Evolutionary conservation across 768 basidiomycete genomes (phyloP).

Genomic region (Dendrothele bispora): DNA sequence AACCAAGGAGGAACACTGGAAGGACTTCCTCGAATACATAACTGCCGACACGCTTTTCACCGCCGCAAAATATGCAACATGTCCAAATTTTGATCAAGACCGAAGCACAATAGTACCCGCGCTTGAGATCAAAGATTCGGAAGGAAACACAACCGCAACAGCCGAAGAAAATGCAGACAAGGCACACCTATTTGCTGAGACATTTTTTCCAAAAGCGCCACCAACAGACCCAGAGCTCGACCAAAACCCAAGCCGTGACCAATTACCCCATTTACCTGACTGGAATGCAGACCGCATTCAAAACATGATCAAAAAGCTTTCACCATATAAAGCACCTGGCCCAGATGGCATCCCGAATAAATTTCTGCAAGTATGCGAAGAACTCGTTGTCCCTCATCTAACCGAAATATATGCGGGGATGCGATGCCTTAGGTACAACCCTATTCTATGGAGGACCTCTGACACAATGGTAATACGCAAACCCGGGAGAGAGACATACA

Average conservation of each 20-base stretch:
- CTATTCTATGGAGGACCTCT: neutral
- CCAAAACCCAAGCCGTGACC: slow-evolving; percentile 11
- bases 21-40: slow-evolving; percentile 17
- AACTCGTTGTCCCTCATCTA: neutral
- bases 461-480: neutral
- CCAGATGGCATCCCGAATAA: slow-evolving; percentile 4
- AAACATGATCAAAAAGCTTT: slow-evolving; percentile 13
- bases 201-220: neutral
- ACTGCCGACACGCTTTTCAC: slow-evolving; percentile 16
- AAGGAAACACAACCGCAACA: too few species aligned
- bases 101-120: neutral
- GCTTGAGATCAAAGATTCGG: neutral
- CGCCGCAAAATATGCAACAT: slow-evolving; percentile 3
- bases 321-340: slow-evolving; percentile 21
- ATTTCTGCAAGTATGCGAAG: slow-evolving; percentile 1
- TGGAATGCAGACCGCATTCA: slow-evolving; percentile 2
- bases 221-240: neutral
- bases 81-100: too few species aligned
- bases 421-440: neutral
- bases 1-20: slow-evolving; percentile 23
- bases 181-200: neutral
- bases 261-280: neutral
- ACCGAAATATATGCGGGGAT: neutral
- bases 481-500: neutral
- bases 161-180: neutral